Evolutionary conservation across 257 asterid genomes (phyloP), one percentile per base, ranked within the genome.

Genomic region (Jacaranda copaia): DNA sequence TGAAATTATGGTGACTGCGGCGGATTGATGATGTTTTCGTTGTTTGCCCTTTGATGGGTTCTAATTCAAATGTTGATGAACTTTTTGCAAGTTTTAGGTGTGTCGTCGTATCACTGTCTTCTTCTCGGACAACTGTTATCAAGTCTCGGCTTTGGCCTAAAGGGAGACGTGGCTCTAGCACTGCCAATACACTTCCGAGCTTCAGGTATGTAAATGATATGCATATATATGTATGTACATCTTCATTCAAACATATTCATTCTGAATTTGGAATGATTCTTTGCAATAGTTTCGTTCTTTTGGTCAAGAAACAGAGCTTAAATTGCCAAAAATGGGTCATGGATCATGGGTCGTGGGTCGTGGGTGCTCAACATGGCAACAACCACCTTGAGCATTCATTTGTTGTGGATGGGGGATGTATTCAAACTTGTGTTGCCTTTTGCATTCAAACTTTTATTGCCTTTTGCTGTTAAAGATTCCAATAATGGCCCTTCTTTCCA

Each of bases 101-200:
- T 75, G 72, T 40, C 32, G 32, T 25, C 32, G 32, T 25, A 63
- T 67, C 85, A 35, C 15, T 67, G 18, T 72, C 73, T 3, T 43
- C 79, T 1, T 39, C 74, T 43, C 10, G 66, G 45, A 51, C 74
- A 39, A 51, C 76, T 38, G 67, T 35, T 76, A 82, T 86, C 43
- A 86, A 75, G 69, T 72, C 87, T 75, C 84, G 68, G 78, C 67
- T 83, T 82, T 84, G 82, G 82, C 82, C 75, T n/a, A 77, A 72
- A 6, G 68, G 8, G 20, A 79, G 79, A 64, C 81, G 84, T 65
- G 69, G 77, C 39, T 49, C 81, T 20, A 70, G 81, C 46, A 56
- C 60, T 38, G 69, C 18, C 72, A 67, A 45, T 49, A 89, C 85
- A 80, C 49, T 36, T 72, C 85, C 91, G 51, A 76, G 77, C 57